Base-by-base conservation (phyloP, 306 rosid species). In the Quercus cerris region DNA sequence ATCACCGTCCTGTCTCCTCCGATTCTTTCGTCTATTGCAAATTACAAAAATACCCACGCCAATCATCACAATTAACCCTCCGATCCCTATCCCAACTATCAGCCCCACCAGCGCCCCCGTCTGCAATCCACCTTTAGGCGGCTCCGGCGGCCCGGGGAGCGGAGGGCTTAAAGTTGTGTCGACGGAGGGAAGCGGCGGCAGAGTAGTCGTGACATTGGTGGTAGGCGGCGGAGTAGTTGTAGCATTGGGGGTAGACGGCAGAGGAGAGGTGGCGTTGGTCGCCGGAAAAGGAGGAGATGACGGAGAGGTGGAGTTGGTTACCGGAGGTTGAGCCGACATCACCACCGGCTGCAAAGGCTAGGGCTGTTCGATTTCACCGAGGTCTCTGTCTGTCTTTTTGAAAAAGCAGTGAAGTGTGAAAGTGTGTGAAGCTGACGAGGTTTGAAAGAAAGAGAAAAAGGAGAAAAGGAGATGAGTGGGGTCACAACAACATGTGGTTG, bases 21-120 rank as follows among this genome's bases (percentile, higher is more conserved):
- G 41, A 72, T 76, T 81, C 59, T 75, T 71, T 76, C 87, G 76
- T 66, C 59, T 73, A 63, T 73, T 72, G 19, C 46, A 64, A 54
- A 78, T 61, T 71, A 71, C 72, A 52, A 80, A 54, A 75, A 86
- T 10, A 14, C 80, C 79, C 77, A 84, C 82, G 18, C 20, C 56
- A 28, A 87, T 44, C 8, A 85, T 79, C 79, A 82, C 70, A 56
- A 81, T 35, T 56, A 78, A 63, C 62, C 82, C 85, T 33, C 90
- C 90, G 7, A 84, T 81, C 38, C 44, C 87, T 30, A 69, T 78
- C 44, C 86, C 88, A n/a, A 78, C 41, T 38, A 78, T 27, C 64
- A 78, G 22, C 63, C 78, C 85, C 11, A 52, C 74, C 28, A 61
- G 5, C 38, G 75, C 5, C 6, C 18, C 78, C 57, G 18, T 28